These are phyloP conservation scores for Zymoseptoria passerinii DNA, from an alignment of 2,329 filamentous ascomycete genomes.

Conservation along the genomic window DNA sequence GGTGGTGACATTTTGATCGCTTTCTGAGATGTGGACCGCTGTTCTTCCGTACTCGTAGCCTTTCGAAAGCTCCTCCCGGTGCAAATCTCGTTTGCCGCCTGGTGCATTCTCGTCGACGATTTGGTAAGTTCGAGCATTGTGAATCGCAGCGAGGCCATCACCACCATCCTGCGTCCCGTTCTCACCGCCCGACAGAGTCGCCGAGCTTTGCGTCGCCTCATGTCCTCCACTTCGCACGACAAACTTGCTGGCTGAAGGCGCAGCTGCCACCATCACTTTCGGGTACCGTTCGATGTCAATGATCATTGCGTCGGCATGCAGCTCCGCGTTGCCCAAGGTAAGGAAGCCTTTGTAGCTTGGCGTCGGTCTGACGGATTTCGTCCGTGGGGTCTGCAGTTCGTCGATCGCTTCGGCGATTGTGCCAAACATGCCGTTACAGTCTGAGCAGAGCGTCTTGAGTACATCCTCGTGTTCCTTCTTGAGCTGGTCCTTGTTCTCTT, in stretches of 20 bases:
- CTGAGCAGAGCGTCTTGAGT: slow-evolving; percentile 56
- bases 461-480: slow-evolving; percentile 71
- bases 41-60: slow-evolving; percentile 92
- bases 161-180: slow-evolving; percentile 28
- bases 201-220: slow-evolving; percentile 48
- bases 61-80: slow-evolving; percentile 76
- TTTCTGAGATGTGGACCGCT: slow-evolving; percentile 78
- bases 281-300: slow-evolving; percentile 91
- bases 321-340: slow-evolving; percentile 67
- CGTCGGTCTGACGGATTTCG: slow-evolving; percentile 69
- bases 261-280: slow-evolving; percentile 67
- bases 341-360: slow-evolving; percentile 72
- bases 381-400: slow-evolving; percentile 65
- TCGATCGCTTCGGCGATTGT: slow-evolving; percentile 79
- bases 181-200: slow-evolving; percentile 36
- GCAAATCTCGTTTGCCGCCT: slow-evolving; percentile 73
- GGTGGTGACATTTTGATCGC: slow-evolving; percentile 81
- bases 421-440: slow-evolving; percentile 67
- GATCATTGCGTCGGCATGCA: slow-evolving; percentile 63
- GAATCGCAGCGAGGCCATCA: slow-evolving; percentile 58
- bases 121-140: slow-evolving; percentile 69
- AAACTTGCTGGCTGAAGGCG: slow-evolving; percentile 70
- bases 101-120: slow-evolving; percentile 65
- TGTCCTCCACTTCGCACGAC: slow-evolving; percentile 46
- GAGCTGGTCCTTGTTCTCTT: slow-evolving; percentile 66